phyloP scores from a whole-genome alignment of 345 rosid species.

The Salix koriyanagi region DNA sequence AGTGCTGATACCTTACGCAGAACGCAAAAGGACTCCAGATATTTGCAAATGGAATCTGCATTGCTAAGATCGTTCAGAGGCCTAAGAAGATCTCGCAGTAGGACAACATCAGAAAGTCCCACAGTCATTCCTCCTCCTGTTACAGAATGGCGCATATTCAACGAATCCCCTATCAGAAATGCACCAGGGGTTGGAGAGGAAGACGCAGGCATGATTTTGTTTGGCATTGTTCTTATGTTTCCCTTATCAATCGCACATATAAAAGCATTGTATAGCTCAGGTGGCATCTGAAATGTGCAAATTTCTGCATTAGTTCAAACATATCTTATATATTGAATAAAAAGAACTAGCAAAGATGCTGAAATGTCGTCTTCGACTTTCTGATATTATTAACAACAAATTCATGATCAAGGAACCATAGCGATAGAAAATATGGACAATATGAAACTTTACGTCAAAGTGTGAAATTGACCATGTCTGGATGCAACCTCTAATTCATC shows the following conservation, averaged over 20 bases:
- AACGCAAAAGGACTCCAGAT: not conserved
- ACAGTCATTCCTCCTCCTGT: slow-evolving; percentile 1
- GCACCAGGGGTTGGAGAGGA: not conserved
- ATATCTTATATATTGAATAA: too few relatives aligned
- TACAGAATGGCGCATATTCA: slow-evolving; percentile 1
- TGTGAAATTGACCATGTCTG: too few relatives aligned
- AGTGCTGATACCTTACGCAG: not conserved
- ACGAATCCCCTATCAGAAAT: not conserved
- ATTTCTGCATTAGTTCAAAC: too few relatives aligned
- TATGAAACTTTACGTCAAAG: too few relatives aligned
- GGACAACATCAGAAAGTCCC: too few relatives aligned
- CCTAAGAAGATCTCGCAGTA: too few relatives aligned
- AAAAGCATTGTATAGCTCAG: not conserved
- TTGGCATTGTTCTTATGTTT: not conserved
- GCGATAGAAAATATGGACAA: too few relatives aligned
- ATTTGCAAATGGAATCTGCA: not conserved
- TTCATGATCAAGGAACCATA: too few relatives aligned
- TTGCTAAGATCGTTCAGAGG: not conserved
- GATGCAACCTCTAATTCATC: too few relatives aligned
- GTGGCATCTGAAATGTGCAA: not conserved
- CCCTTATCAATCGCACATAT: not conserved
- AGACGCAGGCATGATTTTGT: not conserved
- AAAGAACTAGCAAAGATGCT: too few relatives aligned
- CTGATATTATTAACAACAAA: too few relatives aligned
- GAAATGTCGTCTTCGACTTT: too few relatives aligned